Base-by-base conservation (phyloP, 768 basidiomycete genomes). In the Kwoniella dejecticola region DNA sequence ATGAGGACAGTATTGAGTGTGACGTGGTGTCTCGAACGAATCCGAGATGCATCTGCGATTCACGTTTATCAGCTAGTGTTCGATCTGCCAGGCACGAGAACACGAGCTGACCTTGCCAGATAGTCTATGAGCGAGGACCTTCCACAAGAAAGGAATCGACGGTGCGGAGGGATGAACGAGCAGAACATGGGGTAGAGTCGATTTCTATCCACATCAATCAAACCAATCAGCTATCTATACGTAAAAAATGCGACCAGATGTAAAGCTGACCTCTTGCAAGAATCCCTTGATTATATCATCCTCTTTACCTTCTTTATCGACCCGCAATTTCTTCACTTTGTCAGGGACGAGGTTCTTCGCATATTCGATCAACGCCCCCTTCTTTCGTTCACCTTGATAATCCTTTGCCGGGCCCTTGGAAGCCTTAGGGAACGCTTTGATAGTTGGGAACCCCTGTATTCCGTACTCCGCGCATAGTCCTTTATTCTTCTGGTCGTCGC, bases 361-460 rank as follows among this genome's bases (percentile, higher is more conserved):
- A 81, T 85, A 94, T 68, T 89, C 86, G 76, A 87, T 88, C 71
- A 97, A 80, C 6, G 84, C 84, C 29, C 82, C 86, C 1, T 88
- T 85, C 48, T 87, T 88, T 45, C 93, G 85, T 64, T 91, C 87
- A 12, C 81, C 80, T 0, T 90, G 85, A 73, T 88, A 95, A 19
- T 83, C 80, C 63, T 88, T 83, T 0, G 89, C 83, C 0, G 84
- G 82, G 2, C 85, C 75, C 54, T 85, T 81, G 8, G 81, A 82
- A 7, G 92, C 93, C 41, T 88, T 84, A 11, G 93, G 91, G 81
- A 88, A 97, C 1, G 89, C 79, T 85, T 97, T 97, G 77, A 97
- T 82, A 2, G 93, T 96, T 2, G 93, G 93, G 84, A 93, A 97
- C 2, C 93, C 93, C 79, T 93, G 83, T 21, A 96, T 85, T 13